Conservation (phyloP, 208 protist species). For the Leishmania arabica region DNA sequence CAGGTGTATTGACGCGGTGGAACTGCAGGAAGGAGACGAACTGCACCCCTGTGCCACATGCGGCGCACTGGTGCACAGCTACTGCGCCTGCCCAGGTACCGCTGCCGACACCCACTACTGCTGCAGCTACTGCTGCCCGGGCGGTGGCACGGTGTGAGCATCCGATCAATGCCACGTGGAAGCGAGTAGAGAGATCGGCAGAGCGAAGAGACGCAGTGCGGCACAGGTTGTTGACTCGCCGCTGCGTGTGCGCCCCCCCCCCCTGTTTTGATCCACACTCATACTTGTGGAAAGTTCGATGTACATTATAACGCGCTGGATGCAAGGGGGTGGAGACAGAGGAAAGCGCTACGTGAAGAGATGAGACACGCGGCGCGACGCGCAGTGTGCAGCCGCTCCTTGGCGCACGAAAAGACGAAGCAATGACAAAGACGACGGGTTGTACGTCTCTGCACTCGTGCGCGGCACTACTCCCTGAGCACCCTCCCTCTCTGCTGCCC, state of each 20-base stretch:
- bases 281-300: neutral
- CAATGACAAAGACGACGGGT: neutral
- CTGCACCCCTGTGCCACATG: slow-evolving; percentile 32
- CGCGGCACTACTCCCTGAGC: neutral
- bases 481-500: neutral
- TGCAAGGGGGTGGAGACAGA: neutral
- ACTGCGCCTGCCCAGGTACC: slow-evolving; percentile 17
- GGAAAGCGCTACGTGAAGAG: neutral
- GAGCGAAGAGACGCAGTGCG: neutral
- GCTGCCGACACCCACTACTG: slow-evolving; percentile 8
- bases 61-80: slow-evolving; percentile 20
- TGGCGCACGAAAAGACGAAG: neutral
- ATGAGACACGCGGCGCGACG: neutral
- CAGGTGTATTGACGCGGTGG: neutral
- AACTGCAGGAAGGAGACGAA: slow-evolving; percentile 6
- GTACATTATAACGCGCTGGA: neutral
- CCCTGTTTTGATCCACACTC: no score
- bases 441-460: neutral
- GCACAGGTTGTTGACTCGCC: neutral
- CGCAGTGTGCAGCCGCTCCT: neutral
- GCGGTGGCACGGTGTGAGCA: neutral
- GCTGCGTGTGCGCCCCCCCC: neutral
- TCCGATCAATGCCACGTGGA: neutral
- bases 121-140: slow-evolving; percentile 17
- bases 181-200: neutral